Evolutionary conservation across 108 stramenopile species (phyloP).

Genomic region (Conticribra weissflogii): DNA sequence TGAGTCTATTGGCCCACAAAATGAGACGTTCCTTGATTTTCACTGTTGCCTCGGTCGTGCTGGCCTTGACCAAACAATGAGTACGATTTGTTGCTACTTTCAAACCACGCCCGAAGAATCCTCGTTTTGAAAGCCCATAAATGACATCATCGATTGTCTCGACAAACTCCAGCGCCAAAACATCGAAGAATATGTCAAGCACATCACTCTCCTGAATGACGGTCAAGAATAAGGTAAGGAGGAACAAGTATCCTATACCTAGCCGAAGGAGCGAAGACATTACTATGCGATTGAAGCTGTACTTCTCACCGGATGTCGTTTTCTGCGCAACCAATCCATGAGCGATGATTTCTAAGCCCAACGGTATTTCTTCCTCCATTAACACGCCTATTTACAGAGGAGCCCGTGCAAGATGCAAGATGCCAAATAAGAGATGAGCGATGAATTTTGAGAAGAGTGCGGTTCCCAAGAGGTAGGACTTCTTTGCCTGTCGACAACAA

Average conservation of each 20-base stretch:
- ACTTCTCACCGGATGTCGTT: background rate
- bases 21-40: background rate
- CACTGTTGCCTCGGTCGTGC: background rate
- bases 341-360: slow-evolving; percentile 19
- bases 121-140: slow-evolving; percentile 18
- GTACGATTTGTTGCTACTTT: background rate
- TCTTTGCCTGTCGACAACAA: too few relatives aligned
- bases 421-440: too few relatives aligned
- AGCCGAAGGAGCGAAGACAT: slow-evolving; percentile 18
- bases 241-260: slow-evolving; percentile 13
- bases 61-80: background rate
- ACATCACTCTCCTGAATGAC: slow-evolving; percentile 11
- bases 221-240: slow-evolving; percentile 11
- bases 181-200: slow-evolving; percentile 24
- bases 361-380: slow-evolving; percentile 16
- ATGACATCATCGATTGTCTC: slow-evolving; percentile 74
- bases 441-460: too few relatives aligned
- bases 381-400: too few relatives aligned
- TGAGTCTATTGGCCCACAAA: slow-evolving; percentile 10
- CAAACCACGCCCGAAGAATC: slow-evolving; percentile 11
- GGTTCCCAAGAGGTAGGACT: too few relatives aligned
- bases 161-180: slow-evolving; percentile 67
- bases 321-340: slow-evolving; percentile 6
- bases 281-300: slow-evolving; percentile 4
- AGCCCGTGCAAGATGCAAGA: too few relatives aligned